A percentile compares a stretch with the other conserved stretches of the same genome.
These are phyloP conservation scores for Jaenimonas drosophilae DNA, from an alignment of 208 protist species.

Conservation along the genomic window DNA sequence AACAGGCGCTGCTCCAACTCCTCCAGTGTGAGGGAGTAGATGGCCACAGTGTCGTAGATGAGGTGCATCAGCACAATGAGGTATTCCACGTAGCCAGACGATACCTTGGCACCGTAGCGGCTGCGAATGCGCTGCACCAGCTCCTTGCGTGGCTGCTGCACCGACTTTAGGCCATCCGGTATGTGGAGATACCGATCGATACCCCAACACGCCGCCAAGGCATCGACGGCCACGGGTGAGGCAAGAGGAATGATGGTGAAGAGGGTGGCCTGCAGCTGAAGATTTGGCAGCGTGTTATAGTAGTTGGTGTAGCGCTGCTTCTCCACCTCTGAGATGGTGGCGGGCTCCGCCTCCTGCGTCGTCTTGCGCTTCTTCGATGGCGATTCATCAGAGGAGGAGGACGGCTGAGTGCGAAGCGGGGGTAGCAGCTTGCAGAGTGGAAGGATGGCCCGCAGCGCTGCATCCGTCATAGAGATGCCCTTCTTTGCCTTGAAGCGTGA, in stretches of 20 bases:
- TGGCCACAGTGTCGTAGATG: slow-evolving; percentile 67
- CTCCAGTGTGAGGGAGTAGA: slow-evolving; percentile 47
- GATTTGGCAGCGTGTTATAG: slow-evolving; percentile 41
- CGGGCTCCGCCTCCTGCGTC: slow-evolving; percentile 1
- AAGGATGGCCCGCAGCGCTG: slow-evolving; percentile 34
- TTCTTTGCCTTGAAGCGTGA: slow-evolving; percentile 26
- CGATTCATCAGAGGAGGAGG: neutral
- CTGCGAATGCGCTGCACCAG: slow-evolving; percentile 40
- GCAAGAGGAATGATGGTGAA: slow-evolving; percentile 33
- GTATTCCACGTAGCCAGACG: slow-evolving; percentile 22
- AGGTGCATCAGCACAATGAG: slow-evolving; percentile 62
- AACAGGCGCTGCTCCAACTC: slow-evolving; percentile 47
- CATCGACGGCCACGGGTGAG: slow-evolving; percentile 35
- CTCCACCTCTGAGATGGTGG: slow-evolving; percentile 12
- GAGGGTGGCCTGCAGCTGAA: slow-evolving; percentile 78
- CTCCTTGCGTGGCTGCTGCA: slow-evolving; percentile 16
- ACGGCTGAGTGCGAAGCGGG: slow-evolving; percentile 9
- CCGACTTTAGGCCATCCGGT: slow-evolving; percentile 13
- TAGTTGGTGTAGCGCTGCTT: slow-evolving; percentile 41
- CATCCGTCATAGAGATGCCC: slow-evolving; percentile 44
- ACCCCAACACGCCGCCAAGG: slow-evolving; percentile 51
- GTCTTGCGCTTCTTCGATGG: neutral
- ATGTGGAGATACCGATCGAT: slow-evolving; percentile 23
- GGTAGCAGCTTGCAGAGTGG: slow-evolving; percentile 35
- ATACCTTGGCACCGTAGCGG: slow-evolving; percentile 52